Base-by-base conservation (phyloP, 257 asterid species). In the Lithospermum erythrorhizon region DNA sequence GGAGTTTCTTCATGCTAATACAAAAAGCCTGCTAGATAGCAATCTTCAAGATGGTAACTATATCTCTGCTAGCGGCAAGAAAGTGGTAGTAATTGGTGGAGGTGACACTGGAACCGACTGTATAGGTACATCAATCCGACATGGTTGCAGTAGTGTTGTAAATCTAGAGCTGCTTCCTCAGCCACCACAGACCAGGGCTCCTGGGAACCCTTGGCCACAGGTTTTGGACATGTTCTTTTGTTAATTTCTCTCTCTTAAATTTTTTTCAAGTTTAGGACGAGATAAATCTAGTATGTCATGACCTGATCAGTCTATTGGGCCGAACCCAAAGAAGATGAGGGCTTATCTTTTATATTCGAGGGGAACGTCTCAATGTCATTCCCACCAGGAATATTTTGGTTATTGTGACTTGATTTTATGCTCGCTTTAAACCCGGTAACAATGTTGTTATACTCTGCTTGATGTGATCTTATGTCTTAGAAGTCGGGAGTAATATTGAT, bases 141-240 rank as follows among this genome's bases (percentile, higher is more conserved):
- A 93, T 65, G 97, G 97, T 27, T 93, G 99, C 82, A 87, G 68
- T 55, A 75, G 74, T 72, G 17, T 89, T 49, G 79, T 87, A 27
- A 93, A 93, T 69, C 78, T 93, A 8, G 99, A 93, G 85, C 99
- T 93, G 75, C 94, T 93, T 53, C 88, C 97, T 49, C 86, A 81
- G 76, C 99, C 99, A 69, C 99, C 99, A 23, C 82, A 65, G 25
- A 77, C 95, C 45, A 78, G 99, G 77, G 95, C 99, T 67, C 76
- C 97, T 55, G 85, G 90, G 73, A 93, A 93, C 76, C 97, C 99
- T 61, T 93, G 99, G 99, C 99, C 99, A 35, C 99, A 93, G 99
- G 99, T 93, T 68, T n/a, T 52, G 76, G 61, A 61, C 65, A 13
- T 29, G 18, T 68, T 59, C 20, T 17, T 19, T 6, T 10, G 18